Percentiles rank a stretch among this genome's conserved stretches.
Conservation (phyloP, 768 basidiomycete genomes). For the Boletellus emodensis region DNA sequence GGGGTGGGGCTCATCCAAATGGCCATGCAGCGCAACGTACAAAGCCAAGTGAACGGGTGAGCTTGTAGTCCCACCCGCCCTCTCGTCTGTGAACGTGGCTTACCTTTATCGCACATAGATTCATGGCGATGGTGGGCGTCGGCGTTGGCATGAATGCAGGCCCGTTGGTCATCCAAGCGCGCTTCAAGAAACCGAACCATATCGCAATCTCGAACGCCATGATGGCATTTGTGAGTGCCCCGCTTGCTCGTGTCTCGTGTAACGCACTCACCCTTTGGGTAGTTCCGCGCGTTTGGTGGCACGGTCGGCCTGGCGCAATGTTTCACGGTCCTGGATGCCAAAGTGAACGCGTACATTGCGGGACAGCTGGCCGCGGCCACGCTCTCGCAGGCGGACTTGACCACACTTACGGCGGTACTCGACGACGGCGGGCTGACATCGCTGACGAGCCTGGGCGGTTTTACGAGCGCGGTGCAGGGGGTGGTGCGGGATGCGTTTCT, state of each 20-base stretch:
- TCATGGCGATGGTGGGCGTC: conserved; percentile 43
- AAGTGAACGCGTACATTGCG: conserved; percentile 35
- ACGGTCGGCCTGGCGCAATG: conserved; percentile 53
- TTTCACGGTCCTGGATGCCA: conserved; percentile 43
- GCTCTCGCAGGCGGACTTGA: conserved; percentile 29
- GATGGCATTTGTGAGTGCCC: conserved; percentile 40
- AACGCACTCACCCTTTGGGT: background rate
- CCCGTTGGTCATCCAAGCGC: conserved; percentile 41
- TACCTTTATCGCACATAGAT: conserved; percentile 21
- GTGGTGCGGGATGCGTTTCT: conserved; percentile 40
- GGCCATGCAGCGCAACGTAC: conserved; percentile 37
- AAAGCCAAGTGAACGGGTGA: conserved; percentile 35
- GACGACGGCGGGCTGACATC: conserved; percentile 30
- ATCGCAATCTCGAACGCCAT: conserved; percentile 43
- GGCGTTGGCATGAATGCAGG: conserved; percentile 41
- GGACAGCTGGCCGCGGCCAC: conserved; percentile 20
- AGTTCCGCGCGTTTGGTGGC: conserved; percentile 50
- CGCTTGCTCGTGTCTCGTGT: too few relatives aligned
- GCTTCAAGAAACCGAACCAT: conserved; percentile 41
- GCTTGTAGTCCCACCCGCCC: background rate
- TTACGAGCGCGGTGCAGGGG: conserved; percentile 34
- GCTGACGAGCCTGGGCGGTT: conserved; percentile 32
- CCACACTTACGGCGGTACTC: conserved; percentile 23
- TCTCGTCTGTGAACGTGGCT: background rate
- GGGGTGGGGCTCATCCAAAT: conserved; percentile 41